Evolutionary conservation across 2,329 filamentous ascomycete genomes (phyloP).

Genomic region (Fusarium palustre): DNA sequence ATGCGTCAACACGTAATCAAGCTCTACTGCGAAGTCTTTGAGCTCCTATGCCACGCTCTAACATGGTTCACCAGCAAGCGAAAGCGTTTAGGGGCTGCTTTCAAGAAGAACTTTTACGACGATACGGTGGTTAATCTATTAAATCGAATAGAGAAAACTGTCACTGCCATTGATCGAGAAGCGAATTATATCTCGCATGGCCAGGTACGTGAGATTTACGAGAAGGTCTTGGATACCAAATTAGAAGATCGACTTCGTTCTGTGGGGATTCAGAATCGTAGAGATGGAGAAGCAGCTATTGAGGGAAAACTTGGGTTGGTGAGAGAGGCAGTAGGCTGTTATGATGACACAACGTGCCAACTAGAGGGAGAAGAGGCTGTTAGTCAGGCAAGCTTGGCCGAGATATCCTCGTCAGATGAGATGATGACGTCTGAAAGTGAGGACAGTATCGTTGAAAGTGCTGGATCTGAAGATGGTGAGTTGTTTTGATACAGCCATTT

Average conservation of each 20-base stretch:
- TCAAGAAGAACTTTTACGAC: background rate
- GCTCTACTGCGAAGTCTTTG: background rate
- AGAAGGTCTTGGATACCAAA: background rate
- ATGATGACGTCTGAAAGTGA: background rate
- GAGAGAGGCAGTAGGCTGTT: background rate
- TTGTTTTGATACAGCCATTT: background rate
- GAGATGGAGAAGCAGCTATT: background rate
- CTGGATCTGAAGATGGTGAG: background rate
- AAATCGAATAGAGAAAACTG: background rate
- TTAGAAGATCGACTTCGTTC: background rate
- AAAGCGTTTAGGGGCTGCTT: background rate
- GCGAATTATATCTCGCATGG: background rate
- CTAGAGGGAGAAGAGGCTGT: too few species aligned
- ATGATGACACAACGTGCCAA: rapidly evolving
- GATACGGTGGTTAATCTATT: background rate
- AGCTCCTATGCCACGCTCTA: background rate
- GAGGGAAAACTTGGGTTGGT: background rate
- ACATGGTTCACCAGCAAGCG: background rate
- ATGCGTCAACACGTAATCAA: background rate
- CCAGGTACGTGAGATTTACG: background rate
- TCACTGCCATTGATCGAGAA: background rate
- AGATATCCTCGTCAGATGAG: background rate
- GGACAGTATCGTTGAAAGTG: background rate
- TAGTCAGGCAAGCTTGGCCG: too few species aligned
- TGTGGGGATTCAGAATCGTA: background rate